These are phyloP conservation scores for Angomonas ambiguus DNA, from an alignment of 208 protist genomes.

Conservation along the genomic window DNA sequence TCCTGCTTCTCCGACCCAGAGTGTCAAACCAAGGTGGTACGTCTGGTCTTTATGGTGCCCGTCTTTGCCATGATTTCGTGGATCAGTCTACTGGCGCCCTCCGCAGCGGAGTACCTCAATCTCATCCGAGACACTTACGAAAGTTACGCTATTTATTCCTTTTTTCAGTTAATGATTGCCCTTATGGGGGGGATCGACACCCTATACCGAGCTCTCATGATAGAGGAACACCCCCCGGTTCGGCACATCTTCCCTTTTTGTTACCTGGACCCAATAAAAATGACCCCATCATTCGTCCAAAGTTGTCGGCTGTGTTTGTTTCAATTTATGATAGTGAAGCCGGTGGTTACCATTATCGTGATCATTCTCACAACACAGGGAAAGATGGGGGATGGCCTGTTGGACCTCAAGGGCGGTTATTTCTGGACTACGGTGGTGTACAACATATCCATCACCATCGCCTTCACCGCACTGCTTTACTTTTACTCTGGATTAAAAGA, in stretches of 20 bases:
- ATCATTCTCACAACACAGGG: constrained; percentile 72
- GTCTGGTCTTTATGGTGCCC: constrained; percentile 94
- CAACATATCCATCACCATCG: constrained; percentile 91
- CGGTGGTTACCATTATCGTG: constrained; percentile 74
- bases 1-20: constrained; percentile 86
- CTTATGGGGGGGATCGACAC: constrained; percentile 89
- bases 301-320: constrained; percentile 86
- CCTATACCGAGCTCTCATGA: constrained; percentile 78
- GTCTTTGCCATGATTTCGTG: constrained; percentile 87
- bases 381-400: constrained; percentile 61
- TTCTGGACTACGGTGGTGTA: constrained; percentile 90
- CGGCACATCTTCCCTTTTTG: constrained; percentile 80
- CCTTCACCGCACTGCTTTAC: constrained; percentile 89
- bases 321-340: constrained; percentile 92
- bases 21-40: constrained; percentile 89
- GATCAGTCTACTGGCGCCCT: constrained; percentile 66
- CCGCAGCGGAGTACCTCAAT: constrained; percentile 84
- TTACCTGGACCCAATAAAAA: constrained; percentile 76
- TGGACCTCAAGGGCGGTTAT: constrained; percentile 73
- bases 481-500: constrained; percentile 88
- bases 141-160: constrained; percentile 93
- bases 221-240: constrained; percentile 73
- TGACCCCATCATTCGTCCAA: constrained; percentile 81
- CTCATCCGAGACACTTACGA: constrained; percentile 90
- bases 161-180: constrained; percentile 92